phyloP scores from a whole-genome alignment of 73 alveolate species.

The Paramecium biaurelia region DNA sequence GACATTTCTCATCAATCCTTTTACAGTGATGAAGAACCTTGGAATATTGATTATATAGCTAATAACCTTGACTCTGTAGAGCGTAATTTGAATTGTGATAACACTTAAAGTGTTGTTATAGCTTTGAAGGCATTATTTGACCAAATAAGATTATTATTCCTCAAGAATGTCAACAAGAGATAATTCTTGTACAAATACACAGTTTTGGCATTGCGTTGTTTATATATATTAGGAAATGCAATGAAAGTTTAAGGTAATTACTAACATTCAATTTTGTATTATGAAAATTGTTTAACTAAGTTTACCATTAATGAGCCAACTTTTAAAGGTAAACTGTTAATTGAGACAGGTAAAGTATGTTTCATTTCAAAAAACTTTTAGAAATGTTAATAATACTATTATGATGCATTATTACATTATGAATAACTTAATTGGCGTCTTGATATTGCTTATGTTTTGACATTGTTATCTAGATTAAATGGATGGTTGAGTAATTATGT shows the following conservation, averaged over 20 bases:
- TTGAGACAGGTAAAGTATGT: not conserved
- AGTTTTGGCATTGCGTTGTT: not conserved
- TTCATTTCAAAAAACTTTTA: not conserved
- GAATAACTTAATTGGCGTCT: slow-evolving; percentile 26
- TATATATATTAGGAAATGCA: not conserved
- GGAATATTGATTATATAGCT: not conserved
- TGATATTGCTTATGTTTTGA: not conserved
- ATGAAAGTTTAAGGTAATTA: not conserved
- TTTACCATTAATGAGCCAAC: not conserved
- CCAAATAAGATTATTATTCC: not conserved
- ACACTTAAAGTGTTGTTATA: not conserved
- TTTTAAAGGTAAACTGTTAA: not conserved
- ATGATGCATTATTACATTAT: not conserved
- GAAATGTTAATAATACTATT: not conserved
- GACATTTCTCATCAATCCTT: not conserved
- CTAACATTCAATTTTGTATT: not conserved
- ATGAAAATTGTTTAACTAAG: not conserved
- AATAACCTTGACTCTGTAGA: not conserved
- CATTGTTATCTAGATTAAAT: not conserved
- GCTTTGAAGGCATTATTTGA: not conserved
- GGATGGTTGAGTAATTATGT: slow-evolving; percentile 7
- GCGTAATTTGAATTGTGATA: not conserved
- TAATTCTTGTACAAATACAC: not conserved
- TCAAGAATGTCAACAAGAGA: not conserved
- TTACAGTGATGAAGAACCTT: slow-evolving; percentile 6